Percentiles rank a stretch among this genome's conserved stretches.
Evolutionary conservation across 2,329 filamentous ascomycete genomes (phyloP).

Genomic region (Aspergillus fumigatus): DNA sequence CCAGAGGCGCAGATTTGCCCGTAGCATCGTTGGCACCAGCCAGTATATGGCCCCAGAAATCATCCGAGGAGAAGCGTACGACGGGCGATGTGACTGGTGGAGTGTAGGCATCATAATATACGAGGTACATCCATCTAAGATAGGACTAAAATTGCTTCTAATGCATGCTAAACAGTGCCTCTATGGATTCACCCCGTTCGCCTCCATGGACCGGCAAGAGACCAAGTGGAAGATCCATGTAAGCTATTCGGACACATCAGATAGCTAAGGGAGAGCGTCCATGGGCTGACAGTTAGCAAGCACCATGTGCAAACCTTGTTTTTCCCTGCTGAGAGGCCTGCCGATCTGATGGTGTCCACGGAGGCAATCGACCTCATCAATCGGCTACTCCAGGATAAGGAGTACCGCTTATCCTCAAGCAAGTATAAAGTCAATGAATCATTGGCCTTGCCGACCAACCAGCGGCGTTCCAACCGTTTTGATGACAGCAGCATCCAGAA

Average conservation of each 20-base stretch:
- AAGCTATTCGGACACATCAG: slow-evolving; percentile 27
- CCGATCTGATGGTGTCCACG: slow-evolving; percentile 56
- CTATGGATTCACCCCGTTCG: slow-evolving; percentile 87
- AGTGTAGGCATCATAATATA: slow-evolving; percentile 92
- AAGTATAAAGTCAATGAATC: slow-evolving; percentile 67
- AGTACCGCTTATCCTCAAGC: slow-evolving; percentile 69
- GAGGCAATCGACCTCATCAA: slow-evolving; percentile 74
- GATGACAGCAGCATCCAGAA: slow-evolving; percentile 33
- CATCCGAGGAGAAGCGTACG: slow-evolving; percentile 74
- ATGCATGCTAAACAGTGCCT: slow-evolving; percentile 56
- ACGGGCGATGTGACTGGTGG: slow-evolving; percentile 95
- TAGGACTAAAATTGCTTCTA: not conserved
- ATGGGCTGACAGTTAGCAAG: slow-evolving; percentile 39
- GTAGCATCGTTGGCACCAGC: slow-evolving; percentile 88
- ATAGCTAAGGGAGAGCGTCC: not conserved
- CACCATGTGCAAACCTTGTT: slow-evolving; percentile 65
- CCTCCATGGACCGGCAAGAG: slow-evolving; percentile 71
- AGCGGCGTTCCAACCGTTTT: slow-evolving; percentile 28
- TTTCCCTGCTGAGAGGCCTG: slow-evolving; percentile 59
- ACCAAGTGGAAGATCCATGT: slow-evolving; percentile 85
- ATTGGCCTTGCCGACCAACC: slow-evolving; percentile 26
- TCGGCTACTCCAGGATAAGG: slow-evolving; percentile 67
- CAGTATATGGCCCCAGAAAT: slow-evolving; percentile 99
- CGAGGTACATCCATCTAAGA: slow-evolving; percentile 49
- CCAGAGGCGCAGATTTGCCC: slow-evolving; percentile 67